Evolutionary conservation across 306 rosid genomes (phyloP), one percentile per base, ranked within the genome.

Genomic region (Vigna radiata): DNA sequence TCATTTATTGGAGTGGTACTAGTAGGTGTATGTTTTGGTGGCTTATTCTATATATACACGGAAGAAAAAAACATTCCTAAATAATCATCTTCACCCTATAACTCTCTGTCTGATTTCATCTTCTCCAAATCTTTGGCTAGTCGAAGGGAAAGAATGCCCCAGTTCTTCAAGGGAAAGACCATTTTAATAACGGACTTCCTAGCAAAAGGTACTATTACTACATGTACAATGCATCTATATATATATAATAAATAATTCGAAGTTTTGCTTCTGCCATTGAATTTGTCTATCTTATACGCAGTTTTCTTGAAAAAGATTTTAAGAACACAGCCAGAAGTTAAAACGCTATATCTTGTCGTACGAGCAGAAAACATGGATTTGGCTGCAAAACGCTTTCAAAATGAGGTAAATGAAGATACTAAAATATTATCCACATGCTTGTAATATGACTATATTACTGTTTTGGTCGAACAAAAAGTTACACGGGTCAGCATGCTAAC

Each of bases 271-370:
- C 37, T 13, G 46, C 4, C 8, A 29, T 2, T 33, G 27, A 63
- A 27, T 9, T 7, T 56, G 7, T 55, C 6, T 46, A 3, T 46
- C 18, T 7, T 19, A 15, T 21, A 4, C 52, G 74, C 85, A 92
- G 97, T 88, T 79, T 83, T 92, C 54, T 69, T 80, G 66, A 96
- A 92, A 84, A 92, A 90, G 86, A 48, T 92, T 62, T 73, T 92
- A 15, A 79, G 91, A 58, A 81, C 76, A 39, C 90, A 90, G 56
- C 90, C 93, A 14, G 76, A 90, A 2, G 85, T 88, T 80, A 81
- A 84, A 80, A 88, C 77, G 68, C 70, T 91, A 50, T 90, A 90
- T 83, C 89, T 91, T 54, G 89, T 90, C 14, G 11, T 91, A 46
- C 77, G 93, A 74, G 90, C 90, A 21, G 3, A 54, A 0, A 89